Percentiles rank a stretch among this genome's conserved stretches.
Evolutionary conservation across 371 early-diverging fungal species (phyloP).

Genomic region (Capniomyces stellatus): DNA sequence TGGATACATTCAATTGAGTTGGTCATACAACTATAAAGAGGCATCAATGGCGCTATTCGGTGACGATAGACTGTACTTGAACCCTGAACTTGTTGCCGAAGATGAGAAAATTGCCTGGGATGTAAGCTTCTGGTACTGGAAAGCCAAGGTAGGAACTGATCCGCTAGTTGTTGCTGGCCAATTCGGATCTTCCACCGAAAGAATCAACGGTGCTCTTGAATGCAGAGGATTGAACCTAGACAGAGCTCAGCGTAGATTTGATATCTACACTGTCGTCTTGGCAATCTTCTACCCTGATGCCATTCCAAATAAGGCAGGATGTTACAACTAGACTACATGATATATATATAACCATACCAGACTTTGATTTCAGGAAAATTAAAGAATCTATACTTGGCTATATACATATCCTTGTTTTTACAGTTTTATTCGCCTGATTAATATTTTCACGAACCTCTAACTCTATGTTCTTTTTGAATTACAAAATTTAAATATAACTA

Average conservation of each 20-base stretch:
- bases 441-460: too few relatives aligned
- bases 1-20: slow-evolving; percentile 10
- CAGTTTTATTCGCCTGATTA: too few relatives aligned
- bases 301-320: slow-evolving; percentile 16
- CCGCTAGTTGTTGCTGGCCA: slow-evolving; percentile 1
- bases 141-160: neutral
- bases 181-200: slow-evolving; percentile 6
- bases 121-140: slow-evolving; percentile 5
- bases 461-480: too few relatives aligned
- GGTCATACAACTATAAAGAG: slow-evolving; percentile 5
- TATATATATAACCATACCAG: too few relatives aligned
- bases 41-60: slow-evolving; percentile 2
- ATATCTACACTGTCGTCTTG: slow-evolving; percentile 17
- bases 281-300: slow-evolving; percentile 12
- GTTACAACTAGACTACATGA: too few relatives aligned
- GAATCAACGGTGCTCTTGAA: slow-evolving; percentile 7
- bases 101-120: neutral
- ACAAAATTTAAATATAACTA: too few relatives aligned
- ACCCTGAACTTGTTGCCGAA: slow-evolving; percentile 3
- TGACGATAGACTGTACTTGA: slow-evolving; percentile 3
- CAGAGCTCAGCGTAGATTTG: slow-evolving; percentile 24
- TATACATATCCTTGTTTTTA: too few relatives aligned
- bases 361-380: too few relatives aligned
- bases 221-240: slow-evolving; percentile 15
- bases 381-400: too few relatives aligned